Base-by-base conservation (phyloP, 2,329 filamentous ascomycete species). In the Cytospora schulzeri region DNA sequence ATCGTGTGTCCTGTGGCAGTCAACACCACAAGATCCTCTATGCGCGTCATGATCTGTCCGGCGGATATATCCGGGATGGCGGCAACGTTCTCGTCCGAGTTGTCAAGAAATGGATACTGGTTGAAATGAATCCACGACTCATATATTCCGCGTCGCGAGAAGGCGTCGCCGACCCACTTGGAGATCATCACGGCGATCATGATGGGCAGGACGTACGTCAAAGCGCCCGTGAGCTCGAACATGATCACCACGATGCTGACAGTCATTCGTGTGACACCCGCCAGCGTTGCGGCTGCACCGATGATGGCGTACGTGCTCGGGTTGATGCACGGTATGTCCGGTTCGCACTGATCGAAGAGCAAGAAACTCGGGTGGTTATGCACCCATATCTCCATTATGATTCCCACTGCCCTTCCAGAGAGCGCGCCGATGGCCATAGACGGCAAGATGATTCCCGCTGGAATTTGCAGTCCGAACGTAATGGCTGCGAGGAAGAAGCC, bases 191-290 rank as follows among this genome's bases (percentile, higher is more conserved):
- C 95, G 52, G 93, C 93, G 68, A 99, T 91, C 95, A 99, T 99
- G 76, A 98, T 99, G 62, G 95, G 95, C 9, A 99, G 86, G 57
- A 99, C 94, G 74, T 98, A 98, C 0, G 93, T 96, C 31, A 99
- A 84, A 1, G 95, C 95, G 60, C 95, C 95, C 0, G 95, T 99
- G 63, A 99, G 88, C 80, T 99, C 95, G 73, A 99, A 99, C 91
- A 97, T 97, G 79, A 99, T 99, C 72, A 98, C 95, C 5, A 99
- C 94, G 69, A 99, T 97, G 15, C 93, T 97, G 14, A 97, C 93
- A 0, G 95, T 99, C 88, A 99, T 96, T 70, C 94, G 88, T 22
- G 94, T 98, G 41, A 96, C 92, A 56, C 95, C 95, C 7, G 91
- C 92, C 1, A 99, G 86, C n/a, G 94, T 92, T 4, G 95, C 93